Percentiles rank a stretch among this genome's conserved stretches.
phyloP scores from a whole-genome alignment of 306 rosid genomes.

The Argentina anserina region DNA sequence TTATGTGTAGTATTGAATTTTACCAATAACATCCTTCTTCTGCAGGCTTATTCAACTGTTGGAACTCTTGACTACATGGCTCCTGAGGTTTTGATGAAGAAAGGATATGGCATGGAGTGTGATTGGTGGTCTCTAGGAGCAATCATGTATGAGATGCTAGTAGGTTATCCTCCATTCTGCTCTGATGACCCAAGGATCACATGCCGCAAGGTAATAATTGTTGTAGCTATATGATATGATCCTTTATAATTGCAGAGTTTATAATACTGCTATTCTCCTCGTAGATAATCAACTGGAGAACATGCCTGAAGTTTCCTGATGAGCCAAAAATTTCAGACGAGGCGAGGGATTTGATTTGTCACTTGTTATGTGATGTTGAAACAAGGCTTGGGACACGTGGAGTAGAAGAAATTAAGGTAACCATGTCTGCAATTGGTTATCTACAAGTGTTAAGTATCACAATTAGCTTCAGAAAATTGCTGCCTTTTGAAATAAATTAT shows the following conservation, averaged over 20 bases:
- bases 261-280: background rate
- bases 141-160: constrained; percentile 96
- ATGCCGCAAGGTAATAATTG: constrained; percentile 78
- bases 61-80: constrained; percentile 99
- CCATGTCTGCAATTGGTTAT: constrained; percentile 13
- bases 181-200: constrained; percentile 99
- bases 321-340: constrained; percentile 84
- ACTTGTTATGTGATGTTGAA: constrained; percentile 87
- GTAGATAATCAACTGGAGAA: constrained; percentile 96
- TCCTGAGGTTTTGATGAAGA: constrained; percentile 94
- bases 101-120: constrained; percentile 97
- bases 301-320: constrained; percentile 89
- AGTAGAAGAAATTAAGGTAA: constrained; percentile 94
- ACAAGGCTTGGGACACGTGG: constrained; percentile 86
- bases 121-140: constrained; percentile 99
- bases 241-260: constrained; percentile 16
- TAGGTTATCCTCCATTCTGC: constrained; percentile 97
- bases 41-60: constrained; percentile 94
- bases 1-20: background rate
- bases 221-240: constrained; percentile 18
- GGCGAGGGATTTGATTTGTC: constrained; percentile 80
- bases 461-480: constrained; percentile 9
- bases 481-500: background rate
- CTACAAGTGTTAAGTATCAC: background rate
- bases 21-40: constrained; percentile 8